Conservation (phyloP, 371 early-diverging fungal genomes). For the Capillidium heterosporum region DNA sequence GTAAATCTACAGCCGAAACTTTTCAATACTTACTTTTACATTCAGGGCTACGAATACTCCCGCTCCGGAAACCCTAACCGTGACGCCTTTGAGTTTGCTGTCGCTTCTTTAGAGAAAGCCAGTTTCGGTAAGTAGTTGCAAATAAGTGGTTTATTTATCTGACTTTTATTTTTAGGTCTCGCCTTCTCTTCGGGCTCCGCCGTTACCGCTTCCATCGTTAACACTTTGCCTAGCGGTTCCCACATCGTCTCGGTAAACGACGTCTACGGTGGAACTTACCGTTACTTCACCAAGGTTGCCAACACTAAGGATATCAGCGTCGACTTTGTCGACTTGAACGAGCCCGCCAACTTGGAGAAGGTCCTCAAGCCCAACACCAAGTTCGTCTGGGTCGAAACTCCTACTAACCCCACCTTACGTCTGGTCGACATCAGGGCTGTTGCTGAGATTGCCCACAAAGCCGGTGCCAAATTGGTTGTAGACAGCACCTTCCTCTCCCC, state of each 20-base stretch:
- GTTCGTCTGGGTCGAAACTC: slow-evolving; percentile 88
- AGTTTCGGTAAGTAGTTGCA: slow-evolving; percentile 28
- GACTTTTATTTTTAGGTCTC: slow-evolving; percentile 19
- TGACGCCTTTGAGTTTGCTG: slow-evolving; percentile 67
- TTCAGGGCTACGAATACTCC: slow-evolving; percentile 84
- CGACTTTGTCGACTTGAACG: slow-evolving; percentile 74
- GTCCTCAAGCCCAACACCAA: slow-evolving; percentile 57
- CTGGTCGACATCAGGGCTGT: slow-evolving; percentile 82
- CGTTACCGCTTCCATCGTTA: slow-evolving; percentile 74
- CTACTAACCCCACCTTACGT: slow-evolving; percentile 91
- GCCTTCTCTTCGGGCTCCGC: slow-evolving; percentile 93
- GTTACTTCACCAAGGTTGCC: slow-evolving; percentile 91
- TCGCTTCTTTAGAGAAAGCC: slow-evolving; percentile 80
- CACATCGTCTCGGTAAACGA: slow-evolving; percentile 88
- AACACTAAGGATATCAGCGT: slow-evolving; percentile 41
- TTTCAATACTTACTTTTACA: background rate
- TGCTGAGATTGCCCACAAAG: slow-evolving; percentile 58
- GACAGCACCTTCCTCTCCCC: slow-evolving; percentile 98
- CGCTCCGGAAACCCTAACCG: slow-evolving; percentile 92
- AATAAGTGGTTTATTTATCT: background rate
- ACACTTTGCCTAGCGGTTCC: slow-evolving; percentile 47
- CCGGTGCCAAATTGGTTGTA: slow-evolving; percentile 70
- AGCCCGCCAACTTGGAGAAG: slow-evolving; percentile 46
- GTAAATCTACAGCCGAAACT: slow-evolving; percentile 18
- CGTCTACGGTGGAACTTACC: slow-evolving; percentile 94